Conservation (phyloP, 179 eudicot genomes). For the Amaranthus tricolor region DNA sequence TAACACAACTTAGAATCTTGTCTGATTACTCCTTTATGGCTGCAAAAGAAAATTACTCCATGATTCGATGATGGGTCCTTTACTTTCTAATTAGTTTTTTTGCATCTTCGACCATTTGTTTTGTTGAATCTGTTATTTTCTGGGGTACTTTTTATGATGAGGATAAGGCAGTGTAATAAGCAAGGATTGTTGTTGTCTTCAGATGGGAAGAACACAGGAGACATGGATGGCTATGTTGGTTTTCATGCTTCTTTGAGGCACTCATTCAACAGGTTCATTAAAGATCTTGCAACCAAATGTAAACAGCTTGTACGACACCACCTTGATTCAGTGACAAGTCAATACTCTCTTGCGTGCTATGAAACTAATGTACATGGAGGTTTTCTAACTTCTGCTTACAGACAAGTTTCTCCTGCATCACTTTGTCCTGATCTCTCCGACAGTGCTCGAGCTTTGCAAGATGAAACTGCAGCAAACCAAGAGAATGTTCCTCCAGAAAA, state of each 20-base stretch:
- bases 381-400: conserved; percentile 32
- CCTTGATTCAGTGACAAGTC: conserved; percentile 97
- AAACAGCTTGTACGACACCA: conserved; percentile 89
- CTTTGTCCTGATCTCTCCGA: conserved; percentile 73
- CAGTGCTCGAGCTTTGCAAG: conserved; percentile 31
- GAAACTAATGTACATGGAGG: conserved; percentile 51
- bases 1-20: background rate
- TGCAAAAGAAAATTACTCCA: background rate
- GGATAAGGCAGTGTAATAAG: background rate
- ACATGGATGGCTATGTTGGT: conserved; percentile 93
- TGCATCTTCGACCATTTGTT: background rate
- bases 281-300: conserved; percentile 80
- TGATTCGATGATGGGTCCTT: background rate
- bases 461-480: conserved; percentile 51
- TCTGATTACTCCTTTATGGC: background rate
- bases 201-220: conserved; percentile 69
- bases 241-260: conserved; percentile 89
- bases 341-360: conserved; percentile 83
- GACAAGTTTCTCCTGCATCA: conserved; percentile 50
- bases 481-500: conserved; percentile 85
- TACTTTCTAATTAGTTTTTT: background rate
- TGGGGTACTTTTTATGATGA: background rate
- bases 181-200: conserved; percentile 5
- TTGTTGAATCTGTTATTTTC: background rate
- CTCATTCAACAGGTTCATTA: conserved; percentile 71